Conservation (phyloP, 163 green algal genomes). For the Chloromonas sp. region DNA sequence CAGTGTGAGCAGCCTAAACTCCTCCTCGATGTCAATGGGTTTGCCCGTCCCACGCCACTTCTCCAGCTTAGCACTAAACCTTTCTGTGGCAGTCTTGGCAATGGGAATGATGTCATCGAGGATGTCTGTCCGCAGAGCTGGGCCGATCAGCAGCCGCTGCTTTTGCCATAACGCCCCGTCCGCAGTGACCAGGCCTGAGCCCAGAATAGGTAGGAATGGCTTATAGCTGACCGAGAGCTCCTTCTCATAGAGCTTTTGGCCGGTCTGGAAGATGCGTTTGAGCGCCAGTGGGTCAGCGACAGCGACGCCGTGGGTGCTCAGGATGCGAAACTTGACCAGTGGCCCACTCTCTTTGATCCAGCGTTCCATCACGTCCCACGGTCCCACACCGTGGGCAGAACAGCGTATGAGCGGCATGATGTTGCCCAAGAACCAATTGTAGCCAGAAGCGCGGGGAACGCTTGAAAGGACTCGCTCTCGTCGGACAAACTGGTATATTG, state of each 20-base stretch:
- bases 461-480: constrained; percentile 8
- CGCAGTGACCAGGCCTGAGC: constrained; percentile 87
- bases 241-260: constrained; percentile 84
- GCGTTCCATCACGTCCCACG: constrained; percentile 64
- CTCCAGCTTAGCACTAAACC: constrained; percentile 73
- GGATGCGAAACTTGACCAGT: constrained; percentile 64
- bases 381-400: constrained; percentile 24
- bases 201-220: constrained; percentile 89
- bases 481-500: constrained; percentile 7
- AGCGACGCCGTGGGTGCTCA: constrained; percentile 52
- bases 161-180: constrained; percentile 86
- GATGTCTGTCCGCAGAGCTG: constrained; percentile 81
- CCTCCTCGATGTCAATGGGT: constrained; percentile 78
- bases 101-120: constrained; percentile 86
- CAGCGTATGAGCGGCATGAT: constrained; percentile 39
- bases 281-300: constrained; percentile 62
- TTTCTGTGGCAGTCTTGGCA: constrained; percentile 57
- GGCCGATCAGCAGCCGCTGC: constrained; percentile 82
- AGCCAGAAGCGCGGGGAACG: constrained; percentile 41
- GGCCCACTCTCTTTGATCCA: constrained; percentile 41
- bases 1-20: constrained; percentile 88
- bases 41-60: constrained; percentile 36
- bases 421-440: constrained; percentile 43
- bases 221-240: constrained; percentile 84
- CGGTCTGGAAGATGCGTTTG: constrained; percentile 82